Evolutionary conservation across 495 filamentous ascomycete genomes (phyloP), one percentile per base, ranked within the genome.

Genomic region (Penicillium taxi): DNA sequence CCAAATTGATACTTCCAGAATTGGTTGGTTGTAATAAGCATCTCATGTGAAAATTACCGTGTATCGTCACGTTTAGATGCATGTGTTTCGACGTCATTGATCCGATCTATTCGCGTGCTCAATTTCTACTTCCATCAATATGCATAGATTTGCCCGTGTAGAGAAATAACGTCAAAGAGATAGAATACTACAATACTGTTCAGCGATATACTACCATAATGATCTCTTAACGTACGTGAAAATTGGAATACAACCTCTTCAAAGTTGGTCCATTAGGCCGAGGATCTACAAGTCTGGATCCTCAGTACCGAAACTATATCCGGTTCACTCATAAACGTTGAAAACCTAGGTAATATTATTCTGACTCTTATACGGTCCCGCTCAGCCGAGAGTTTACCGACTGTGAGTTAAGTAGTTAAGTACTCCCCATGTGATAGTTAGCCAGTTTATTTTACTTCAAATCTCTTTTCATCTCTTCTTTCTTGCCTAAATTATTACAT

Each of bases 331-430:
- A 57, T 47, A 27, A 5, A 38, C 41, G 50, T 44, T 50, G 46
- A 46, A 31, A 22, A 29, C 51, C 48, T 52, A 59, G 55, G 49
- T 39, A 36, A 18, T 26, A 34, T 48, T 1, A 29, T 32, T 39
- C 44, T 25, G 29, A 11, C 30, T 38, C 30, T 46, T 56, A n/a
- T n/a, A n/a, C n/a, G 44, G 44, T 59, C 59, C 61, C 63, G 63
- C 50, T 64, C 55, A 65, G 53, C 63, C 63, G 63, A 67, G 56
- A 51, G 49, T 63, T 67, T 65, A 62, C 63, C 63, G 63, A 67
- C 51, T 33, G 38, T 15, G 16, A 29, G 48, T 24, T 47, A 45
- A 26, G 34, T 37, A 38, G 48, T 58, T 61, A 59, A 58, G 52
- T 55, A 60, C 56, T 54, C 48, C 39, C 44, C 57, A 56, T 58